phyloP scores from a whole-genome alignment of 768 basidiomycete genomes.

The Hydnomerulius pinastri region DNA sequence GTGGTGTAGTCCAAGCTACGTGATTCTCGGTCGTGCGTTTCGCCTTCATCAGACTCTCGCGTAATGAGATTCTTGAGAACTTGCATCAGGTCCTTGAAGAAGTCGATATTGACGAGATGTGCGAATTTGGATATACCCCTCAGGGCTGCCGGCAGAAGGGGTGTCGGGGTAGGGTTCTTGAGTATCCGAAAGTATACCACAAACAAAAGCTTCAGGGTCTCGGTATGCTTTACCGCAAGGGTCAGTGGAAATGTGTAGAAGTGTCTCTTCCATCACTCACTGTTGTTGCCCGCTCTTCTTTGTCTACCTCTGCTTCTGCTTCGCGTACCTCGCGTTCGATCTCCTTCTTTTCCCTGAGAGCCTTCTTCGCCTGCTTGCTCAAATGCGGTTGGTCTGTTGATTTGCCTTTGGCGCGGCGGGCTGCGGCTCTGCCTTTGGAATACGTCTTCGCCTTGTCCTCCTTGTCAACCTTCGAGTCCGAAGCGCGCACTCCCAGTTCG shows the following conservation, averaged over 20 bases:
- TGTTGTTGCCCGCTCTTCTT: constrained; percentile 80
- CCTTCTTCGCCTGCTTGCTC: constrained; percentile 91
- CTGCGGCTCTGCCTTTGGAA: constrained; percentile 43
- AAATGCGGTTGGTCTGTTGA: constrained; percentile 67
- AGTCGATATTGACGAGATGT: constrained; percentile 96
- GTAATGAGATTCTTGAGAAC: constrained; percentile 79
- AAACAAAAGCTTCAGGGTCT: constrained; percentile 96
- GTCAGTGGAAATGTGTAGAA: constrained; percentile 18
- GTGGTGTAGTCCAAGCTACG: constrained; percentile 35
- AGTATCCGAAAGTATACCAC: constrained; percentile 96
- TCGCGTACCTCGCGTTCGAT: constrained; percentile 92
- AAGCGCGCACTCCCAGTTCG: constrained; percentile 81
- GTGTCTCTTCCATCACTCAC: constrained; percentile 49
- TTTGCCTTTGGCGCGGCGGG: constrained; percentile 55
- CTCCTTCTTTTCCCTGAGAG: constrained; percentile 82
- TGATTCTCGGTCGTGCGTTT: constrained; percentile 37
- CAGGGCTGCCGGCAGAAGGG: constrained; percentile 82
- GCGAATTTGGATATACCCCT: constrained; percentile 92
- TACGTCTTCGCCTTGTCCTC: constrained; percentile 41
- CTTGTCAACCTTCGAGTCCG: constrained; percentile 65
- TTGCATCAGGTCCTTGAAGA: constrained; percentile 92
- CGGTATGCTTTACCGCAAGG: constrained; percentile 74
- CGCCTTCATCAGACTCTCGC: constrained; percentile 46
- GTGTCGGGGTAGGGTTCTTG: constrained; percentile 78
- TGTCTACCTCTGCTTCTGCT: constrained; percentile 91